Conservation (phyloP, 1,139 yeast species). For the Geotrichum bryndzae region DNA sequence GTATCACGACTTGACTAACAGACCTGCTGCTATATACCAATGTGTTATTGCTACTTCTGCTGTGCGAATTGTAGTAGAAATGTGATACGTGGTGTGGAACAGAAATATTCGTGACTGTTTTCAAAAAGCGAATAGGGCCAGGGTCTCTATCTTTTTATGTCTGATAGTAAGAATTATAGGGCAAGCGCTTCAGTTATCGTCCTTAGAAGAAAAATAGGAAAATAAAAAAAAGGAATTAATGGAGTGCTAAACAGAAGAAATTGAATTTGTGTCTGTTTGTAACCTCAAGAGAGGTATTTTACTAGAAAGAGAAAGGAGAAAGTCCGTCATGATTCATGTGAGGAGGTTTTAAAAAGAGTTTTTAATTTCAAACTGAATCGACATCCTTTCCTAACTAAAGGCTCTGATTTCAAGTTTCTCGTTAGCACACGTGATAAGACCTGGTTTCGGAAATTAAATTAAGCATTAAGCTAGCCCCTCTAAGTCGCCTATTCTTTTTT, state of each 20-base stretch:
- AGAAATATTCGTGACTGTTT: background rate
- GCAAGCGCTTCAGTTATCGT: background rate
- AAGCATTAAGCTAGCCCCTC: background rate
- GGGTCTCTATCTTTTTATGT: background rate
- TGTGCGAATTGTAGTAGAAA: background rate
- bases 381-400: background rate
- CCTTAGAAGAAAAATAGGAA: background rate
- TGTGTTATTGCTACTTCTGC: background rate
- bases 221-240: background rate
- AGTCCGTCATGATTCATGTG: background rate
- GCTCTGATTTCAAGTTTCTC: background rate
- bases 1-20: background rate
- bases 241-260: background rate
- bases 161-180: background rate
- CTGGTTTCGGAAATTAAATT: background rate
- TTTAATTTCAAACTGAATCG: background rate
- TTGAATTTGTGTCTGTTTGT: background rate
- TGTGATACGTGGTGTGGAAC: background rate
- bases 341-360: background rate
- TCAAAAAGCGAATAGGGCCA: background rate
- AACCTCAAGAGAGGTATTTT: background rate
- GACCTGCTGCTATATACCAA: background rate
- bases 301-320: background rate
- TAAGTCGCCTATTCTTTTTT: no score
- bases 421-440: background rate